Percentiles rank a stretch among this genome's conserved stretches.
Evolutionary conservation across 805 yeast genomes (phyloP).

Genomic region (Ogataea wickerhamii): DNA sequence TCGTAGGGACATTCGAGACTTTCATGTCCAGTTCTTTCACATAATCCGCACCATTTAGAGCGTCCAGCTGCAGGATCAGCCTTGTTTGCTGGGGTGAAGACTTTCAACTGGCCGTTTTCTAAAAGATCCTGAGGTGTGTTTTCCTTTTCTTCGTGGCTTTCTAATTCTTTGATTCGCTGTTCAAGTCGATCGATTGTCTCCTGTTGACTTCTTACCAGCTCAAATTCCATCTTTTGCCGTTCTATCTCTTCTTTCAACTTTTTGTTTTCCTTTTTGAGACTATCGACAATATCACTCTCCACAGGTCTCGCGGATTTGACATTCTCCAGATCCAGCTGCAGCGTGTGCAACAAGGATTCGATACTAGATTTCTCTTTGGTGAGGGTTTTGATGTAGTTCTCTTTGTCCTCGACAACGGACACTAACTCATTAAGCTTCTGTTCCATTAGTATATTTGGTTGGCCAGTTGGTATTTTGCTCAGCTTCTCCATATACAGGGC

Average conservation of each 20-base stretch:
- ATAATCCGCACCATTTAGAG: conserved; percentile 83
- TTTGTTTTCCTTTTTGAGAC: conserved; percentile 17
- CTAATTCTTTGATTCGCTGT: conserved; percentile 6
- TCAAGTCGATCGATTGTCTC: conserved; percentile 8
- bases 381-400: conserved; percentile 3
- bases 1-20: conserved; percentile 87
- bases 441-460: conserved; percentile 2
- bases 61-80: conserved; percentile 74
- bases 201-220: conserved; percentile 2
- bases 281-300: background rate
- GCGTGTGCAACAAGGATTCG: background rate
- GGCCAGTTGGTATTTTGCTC: background rate
- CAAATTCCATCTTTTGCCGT: background rate
- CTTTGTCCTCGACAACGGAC: conserved; percentile 9
- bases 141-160: conserved; percentile 3
- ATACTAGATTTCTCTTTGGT: background rate
- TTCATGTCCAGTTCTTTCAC: conserved; percentile 88
- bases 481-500: conserved; percentile 45
- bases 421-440: conserved; percentile 4
- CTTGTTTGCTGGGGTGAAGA: conserved; percentile 45
- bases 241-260: conserved; percentile 6
- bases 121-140: conserved; percentile 2
- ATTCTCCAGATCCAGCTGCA: conserved; percentile 7
- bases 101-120: conserved; percentile 25
- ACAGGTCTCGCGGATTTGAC: background rate